Evolutionary conservation across 1,284 basidiomycete genomes (phyloP).

Genomic region (Tilletia walkeri): DNA sequence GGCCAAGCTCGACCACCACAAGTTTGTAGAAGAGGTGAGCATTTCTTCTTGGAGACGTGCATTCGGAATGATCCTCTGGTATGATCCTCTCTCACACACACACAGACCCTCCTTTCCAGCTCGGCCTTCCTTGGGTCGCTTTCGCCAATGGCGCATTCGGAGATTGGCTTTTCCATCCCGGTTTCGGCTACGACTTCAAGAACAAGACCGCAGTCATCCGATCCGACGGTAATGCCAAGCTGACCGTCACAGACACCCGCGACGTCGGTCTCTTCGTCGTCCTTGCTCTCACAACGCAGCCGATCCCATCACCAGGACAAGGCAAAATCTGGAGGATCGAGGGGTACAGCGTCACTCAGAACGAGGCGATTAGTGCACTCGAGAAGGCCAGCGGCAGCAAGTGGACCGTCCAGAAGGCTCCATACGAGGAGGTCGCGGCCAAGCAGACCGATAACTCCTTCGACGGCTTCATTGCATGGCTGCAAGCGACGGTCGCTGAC

Average conservation of each 20-base stretch:
- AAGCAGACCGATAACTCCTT: constrained; percentile 9
- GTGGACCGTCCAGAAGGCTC: background rate
- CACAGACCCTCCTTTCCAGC: background rate
- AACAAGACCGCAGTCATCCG: background rate
- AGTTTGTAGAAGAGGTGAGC: background rate
- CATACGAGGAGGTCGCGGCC: background rate
- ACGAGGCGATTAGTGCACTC: background rate
- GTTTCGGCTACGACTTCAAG: constrained; percentile 6
- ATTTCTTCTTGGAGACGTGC: background rate
- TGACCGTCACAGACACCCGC: background rate
- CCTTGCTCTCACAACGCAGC: background rate
- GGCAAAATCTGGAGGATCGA: constrained; percentile 13
- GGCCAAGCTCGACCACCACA: background rate
- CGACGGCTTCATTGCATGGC: constrained; percentile 11
- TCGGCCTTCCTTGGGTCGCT: constrained; percentile 2
- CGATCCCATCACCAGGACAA: background rate
- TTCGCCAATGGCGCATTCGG: constrained; percentile 4
- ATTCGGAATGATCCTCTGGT: too few relatives aligned
- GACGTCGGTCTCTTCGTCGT: constrained; percentile 5
- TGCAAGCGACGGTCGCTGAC: background rate
- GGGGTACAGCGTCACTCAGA: background rate
- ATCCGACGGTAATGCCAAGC: background rate
- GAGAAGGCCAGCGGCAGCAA: background rate
- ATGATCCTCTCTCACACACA: too few relatives aligned
- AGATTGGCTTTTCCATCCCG: constrained; percentile 5